Percentiles rank a stretch among this genome's conserved stretches.
Evolutionary conservation across 1,284 basidiomycete species (phyloP).

Genomic region (Mycena citricolor): DNA sequence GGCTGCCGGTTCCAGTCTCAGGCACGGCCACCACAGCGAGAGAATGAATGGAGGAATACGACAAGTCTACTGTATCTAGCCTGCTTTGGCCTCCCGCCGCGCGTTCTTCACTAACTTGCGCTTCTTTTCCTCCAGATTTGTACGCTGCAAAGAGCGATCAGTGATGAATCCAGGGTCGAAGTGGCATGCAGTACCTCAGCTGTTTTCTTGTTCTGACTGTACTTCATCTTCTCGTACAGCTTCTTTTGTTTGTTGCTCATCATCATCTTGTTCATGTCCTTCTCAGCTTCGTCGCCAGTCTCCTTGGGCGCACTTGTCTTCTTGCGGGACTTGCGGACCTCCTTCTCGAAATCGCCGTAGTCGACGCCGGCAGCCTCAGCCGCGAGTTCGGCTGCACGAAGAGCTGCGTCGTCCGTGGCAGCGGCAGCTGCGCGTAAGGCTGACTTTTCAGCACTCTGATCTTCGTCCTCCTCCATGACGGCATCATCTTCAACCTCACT

Average conservation of each 20-base stretch:
- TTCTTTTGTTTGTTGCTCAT: constrained; percentile 97
- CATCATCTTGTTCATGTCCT: constrained; percentile 97
- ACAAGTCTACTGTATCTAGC: no score
- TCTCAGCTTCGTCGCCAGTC: constrained; percentile 53
- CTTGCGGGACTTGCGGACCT: constrained; percentile 70
- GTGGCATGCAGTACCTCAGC: constrained; percentile 66
- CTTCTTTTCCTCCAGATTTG: constrained; percentile 62
- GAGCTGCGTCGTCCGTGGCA: constrained; percentile 60
- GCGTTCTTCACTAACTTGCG: constrained; percentile 60
- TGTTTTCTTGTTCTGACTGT: constrained; percentile 78
- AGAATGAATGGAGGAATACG: no score
- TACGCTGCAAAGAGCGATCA: constrained; percentile 43
- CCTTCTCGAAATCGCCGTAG: constrained; percentile 79
- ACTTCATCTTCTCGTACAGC: constrained; percentile 94
- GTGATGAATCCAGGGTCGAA: constrained; percentile 9
- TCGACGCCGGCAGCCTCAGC: constrained; percentile 91
- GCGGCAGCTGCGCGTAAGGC: constrained; percentile 52
- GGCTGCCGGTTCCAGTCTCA: no score
- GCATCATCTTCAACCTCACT: constrained; percentile 40
- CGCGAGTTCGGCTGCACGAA: constrained; percentile 89
- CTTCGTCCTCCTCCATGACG: constrained; percentile 32
- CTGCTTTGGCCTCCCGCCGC: constrained; percentile 30
- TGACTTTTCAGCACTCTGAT: constrained; percentile 33
- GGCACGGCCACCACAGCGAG: no score
- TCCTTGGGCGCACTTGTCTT: constrained; percentile 37